Evolutionary conservation across 2,329 filamentous ascomycete species (phyloP).

Genomic region (Aspergillus ochraceoroseus): DNA sequence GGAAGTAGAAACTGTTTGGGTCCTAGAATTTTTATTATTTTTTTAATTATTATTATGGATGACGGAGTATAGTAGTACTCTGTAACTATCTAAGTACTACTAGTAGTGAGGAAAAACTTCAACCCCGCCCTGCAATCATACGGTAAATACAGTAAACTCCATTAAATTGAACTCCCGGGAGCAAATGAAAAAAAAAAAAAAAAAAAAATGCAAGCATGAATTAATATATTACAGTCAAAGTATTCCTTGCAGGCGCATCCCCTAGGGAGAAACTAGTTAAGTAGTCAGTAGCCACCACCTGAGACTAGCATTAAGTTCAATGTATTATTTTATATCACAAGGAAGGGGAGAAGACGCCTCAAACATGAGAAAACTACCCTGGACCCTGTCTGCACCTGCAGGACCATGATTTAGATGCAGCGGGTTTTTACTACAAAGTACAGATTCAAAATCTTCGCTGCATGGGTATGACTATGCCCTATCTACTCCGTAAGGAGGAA

Average conservation of each 20-base stretch:
- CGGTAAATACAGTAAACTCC: constrained; percentile 9
- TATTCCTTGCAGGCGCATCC: constrained; percentile 1
- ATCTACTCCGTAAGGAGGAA: too few relatives aligned
- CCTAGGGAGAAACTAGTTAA: too few relatives aligned
- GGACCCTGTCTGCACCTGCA: constrained; percentile 21
- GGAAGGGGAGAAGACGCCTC: too few relatives aligned
- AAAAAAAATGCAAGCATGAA: neutral
- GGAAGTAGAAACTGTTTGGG: too few relatives aligned
- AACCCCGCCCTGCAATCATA: constrained; percentile 3
- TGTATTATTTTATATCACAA: too few relatives aligned
- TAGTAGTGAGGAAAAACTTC: neutral
- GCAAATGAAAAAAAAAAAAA: constrained; percentile 4
- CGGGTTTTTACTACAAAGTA: constrained; percentile 8
- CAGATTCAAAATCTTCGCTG: constrained; percentile 3
- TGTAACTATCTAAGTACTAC: neutral
- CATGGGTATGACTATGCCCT: too few relatives aligned
- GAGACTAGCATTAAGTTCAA: too few relatives aligned
- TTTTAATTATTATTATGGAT: too few relatives aligned
- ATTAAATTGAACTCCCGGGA: neutral
- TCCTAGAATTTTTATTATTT: too few relatives aligned
- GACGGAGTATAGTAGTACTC: too few relatives aligned
- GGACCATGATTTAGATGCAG: constrained; percentile 17
- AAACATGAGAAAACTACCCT: too few relatives aligned
- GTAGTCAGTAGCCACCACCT: too few relatives aligned
- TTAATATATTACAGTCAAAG: neutral